phyloP scores from a whole-genome alignment of 169 alveolate species.

The Eimeria acervulina region DNA sequence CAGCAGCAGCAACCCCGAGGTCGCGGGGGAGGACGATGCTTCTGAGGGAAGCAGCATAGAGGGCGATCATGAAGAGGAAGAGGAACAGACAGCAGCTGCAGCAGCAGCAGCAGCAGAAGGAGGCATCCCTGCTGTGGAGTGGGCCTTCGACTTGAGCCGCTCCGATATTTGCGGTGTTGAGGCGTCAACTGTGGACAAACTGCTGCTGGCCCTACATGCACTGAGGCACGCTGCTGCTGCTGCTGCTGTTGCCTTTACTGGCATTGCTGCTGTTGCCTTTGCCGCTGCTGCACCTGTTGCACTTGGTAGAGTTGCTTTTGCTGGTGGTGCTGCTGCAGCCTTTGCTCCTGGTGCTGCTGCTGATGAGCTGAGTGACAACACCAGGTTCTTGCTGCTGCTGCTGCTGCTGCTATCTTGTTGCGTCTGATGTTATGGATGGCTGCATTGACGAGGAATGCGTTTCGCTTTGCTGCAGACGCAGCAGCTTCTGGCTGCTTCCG shows the following conservation, averaged over 20 bases:
- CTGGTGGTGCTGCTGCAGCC: constrained; percentile 29
- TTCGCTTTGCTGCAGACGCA: constrained; percentile 59
- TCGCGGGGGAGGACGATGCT: background rate
- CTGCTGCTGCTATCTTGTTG: background rate
- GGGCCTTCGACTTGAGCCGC: constrained; percentile 5
- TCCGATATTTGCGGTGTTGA: constrained; percentile 37
- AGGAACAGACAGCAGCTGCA: constrained; percentile 13
- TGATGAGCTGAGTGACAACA: no score
- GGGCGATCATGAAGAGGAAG: constrained; percentile 42
- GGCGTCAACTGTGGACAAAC: background rate
- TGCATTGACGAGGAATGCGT: background rate
- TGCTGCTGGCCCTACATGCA: constrained; percentile 30
- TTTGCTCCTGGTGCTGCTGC: background rate
- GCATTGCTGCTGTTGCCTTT: constrained; percentile 20
- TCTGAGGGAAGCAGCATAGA: background rate
- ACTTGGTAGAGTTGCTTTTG: background rate
- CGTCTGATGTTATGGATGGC: background rate
- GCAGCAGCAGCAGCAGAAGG: constrained; percentile 65
- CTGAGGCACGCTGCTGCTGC: background rate
- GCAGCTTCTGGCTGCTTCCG: constrained; percentile 48
- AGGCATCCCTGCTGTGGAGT: constrained; percentile 39
- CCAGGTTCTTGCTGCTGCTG: background rate
- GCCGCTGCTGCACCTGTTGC: constrained; percentile 32
- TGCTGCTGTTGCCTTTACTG: background rate
- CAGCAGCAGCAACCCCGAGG: background rate